Evolutionary conservation across 495 filamentous ascomycete genomes (phyloP), one percentile per base, ranked within the genome.

Genomic region (Talaromyces ruber): DNA sequence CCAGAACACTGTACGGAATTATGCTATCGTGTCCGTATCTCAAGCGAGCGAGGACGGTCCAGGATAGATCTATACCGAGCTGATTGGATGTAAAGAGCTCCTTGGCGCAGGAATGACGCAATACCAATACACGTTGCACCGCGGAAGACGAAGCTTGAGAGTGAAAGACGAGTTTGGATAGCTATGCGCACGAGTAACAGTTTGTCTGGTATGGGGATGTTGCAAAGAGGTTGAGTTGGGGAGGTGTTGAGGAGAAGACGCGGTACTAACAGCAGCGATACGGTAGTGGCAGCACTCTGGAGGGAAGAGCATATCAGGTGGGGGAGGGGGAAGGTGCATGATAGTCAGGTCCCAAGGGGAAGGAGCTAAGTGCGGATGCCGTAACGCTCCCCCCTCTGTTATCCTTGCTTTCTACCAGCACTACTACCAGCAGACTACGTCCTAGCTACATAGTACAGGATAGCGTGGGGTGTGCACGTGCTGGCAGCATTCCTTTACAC

Each of bases 311-410:
- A 25, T 53, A 28, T 53, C 21, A 25, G 50, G 54, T 30, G 29
- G 54, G 26, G 54, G 54, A 34, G 29, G 29, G 29, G 54, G 54
- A 57, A 57, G 54, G 54, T 30, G 54, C 54, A 34, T 30, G 54
- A 57, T 57, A 57, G 54, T 57, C 54, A 57, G 54, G 54, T 30
- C 26, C 54, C 43, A n/a, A 47, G 43, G 43, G 43, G 43, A 47
- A 47, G 43, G 43, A 47, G 43, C 43, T 47, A 16, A 6, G 34
- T 3, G 43, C 43, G 43, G 43, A 21, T 47, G 43, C 43, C 43
- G 43, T 47, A 21, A 47, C n/a, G n/a, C 43, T 21, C n/a, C 12
- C 18, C 5, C 18, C 18, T 21, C 43, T 47, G 7, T 47, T 21
- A 7, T 21, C 18, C n/a, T 45, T 45, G n/a, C 14, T 47, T 21